A percentile compares a stretch with the other conserved stretches of the same genome.
Conservation (phyloP, 805 yeast genomes). For the Wickerhamomyces rabaulensis region DNA sequence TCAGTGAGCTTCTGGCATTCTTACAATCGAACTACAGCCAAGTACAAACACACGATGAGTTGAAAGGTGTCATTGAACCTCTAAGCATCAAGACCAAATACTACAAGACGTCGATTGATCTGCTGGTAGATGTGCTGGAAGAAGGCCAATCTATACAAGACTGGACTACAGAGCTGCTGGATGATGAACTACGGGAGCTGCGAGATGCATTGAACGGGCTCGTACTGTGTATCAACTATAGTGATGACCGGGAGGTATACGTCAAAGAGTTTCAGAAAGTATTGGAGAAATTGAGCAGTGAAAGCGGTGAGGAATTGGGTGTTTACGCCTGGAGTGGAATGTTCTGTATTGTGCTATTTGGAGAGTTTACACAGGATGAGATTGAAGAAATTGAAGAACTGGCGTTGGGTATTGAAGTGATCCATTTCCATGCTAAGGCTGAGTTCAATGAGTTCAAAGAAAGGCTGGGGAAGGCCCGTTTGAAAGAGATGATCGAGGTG, state of each 20-base stretch:
- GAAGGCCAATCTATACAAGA: neutral
- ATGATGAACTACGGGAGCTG: neutral
- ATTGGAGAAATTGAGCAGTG: neutral
- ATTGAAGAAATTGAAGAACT: neutral
- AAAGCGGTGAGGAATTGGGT: neutral
- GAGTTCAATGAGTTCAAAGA: neutral
- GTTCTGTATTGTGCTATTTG: neutral
- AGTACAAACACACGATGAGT: neutral
- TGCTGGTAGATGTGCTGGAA: neutral
- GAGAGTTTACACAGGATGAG: neutral
- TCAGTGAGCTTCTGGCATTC: neutral
- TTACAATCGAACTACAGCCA: neutral
- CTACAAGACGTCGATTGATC: neutral
- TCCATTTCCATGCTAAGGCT: neutral
- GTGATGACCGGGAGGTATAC: neutral
- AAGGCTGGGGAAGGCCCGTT: neutral
- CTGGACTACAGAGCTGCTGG: neutral
- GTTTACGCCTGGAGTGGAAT: neutral
- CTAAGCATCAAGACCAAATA: neutral
- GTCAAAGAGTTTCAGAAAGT: neutral
- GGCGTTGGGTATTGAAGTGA: neutral
- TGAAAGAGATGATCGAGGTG: neutral
- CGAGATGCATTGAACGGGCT: neutral
- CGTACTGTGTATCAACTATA: neutral
- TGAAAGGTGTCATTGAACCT: neutral